phyloP scores from a whole-genome alignment of 148 eudicot species.

The Camellia japonica region DNA sequence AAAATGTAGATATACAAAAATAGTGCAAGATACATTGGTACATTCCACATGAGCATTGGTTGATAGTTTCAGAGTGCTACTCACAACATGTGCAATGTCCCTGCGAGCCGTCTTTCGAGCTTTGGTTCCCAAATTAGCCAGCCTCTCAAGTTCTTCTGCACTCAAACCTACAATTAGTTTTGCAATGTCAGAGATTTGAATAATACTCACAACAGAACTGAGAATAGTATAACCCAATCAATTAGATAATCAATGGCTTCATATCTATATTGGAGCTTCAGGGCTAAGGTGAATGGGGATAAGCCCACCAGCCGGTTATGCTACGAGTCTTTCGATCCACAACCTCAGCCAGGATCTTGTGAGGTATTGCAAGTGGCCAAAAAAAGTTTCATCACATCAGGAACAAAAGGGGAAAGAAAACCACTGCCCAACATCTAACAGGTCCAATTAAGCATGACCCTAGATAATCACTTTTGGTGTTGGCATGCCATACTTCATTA shows the following conservation, averaged over 20 bases:
- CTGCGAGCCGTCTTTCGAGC: slow-evolving; percentile 89
- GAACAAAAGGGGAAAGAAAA: neutral
- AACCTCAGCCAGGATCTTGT: neutral
- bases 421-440: neutral
- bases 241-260: neutral
- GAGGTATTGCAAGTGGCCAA: neutral
- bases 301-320: neutral
- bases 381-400: neutral
- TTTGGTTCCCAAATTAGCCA: slow-evolving; percentile 70
- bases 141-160: slow-evolving; percentile 65
- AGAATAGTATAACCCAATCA: neutral
- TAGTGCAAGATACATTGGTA: neutral
- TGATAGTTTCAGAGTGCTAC: slow-evolving; percentile 25
- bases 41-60: neutral
- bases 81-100: slow-evolving; percentile 94
- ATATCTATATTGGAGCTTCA: neutral
- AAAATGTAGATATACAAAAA: neutral
- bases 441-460: neutral
- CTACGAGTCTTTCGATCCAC: neutral
- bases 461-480: neutral
- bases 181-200: neutral
- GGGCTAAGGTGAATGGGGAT: neutral
- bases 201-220: neutral
- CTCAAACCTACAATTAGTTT: slow-evolving; percentile 50
- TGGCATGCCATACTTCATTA: neutral